Percentiles rank a stretch among this genome's conserved stretches.
phyloP scores from a whole-genome alignment of 2,329 filamentous ascomycete species.

The Cercospora zeae-maydis region DNA sequence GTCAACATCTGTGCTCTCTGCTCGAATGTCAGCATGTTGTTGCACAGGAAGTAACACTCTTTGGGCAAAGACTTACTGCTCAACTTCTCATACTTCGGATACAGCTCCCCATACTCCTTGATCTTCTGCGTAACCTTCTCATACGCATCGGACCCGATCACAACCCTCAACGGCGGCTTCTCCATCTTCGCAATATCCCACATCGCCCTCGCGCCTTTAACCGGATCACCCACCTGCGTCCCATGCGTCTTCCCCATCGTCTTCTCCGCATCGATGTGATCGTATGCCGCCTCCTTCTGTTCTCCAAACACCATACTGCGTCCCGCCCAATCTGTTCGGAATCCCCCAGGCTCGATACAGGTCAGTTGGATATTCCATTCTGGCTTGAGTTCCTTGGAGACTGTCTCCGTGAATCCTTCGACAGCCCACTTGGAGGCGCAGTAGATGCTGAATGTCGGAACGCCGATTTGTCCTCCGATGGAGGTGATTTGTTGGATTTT shows the following conservation, averaged over 20 bases:
- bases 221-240: slow-evolving; percentile 50
- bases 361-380: slow-evolving; percentile 48
- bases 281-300: slow-evolving; percentile 46
- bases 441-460: slow-evolving; percentile 43
- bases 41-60: neutral
- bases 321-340: slow-evolving; percentile 48
- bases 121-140: slow-evolving; percentile 49
- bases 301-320: slow-evolving; percentile 48
- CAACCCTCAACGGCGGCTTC: slow-evolving; percentile 51
- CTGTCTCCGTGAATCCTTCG: slow-evolving; percentile 47
- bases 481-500: slow-evolving; percentile 55
- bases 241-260: slow-evolving; percentile 42
- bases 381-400: slow-evolving; percentile 43
- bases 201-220: slow-evolving; percentile 48
- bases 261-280: slow-evolving; percentile 47
- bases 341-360: slow-evolving; percentile 46
- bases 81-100: slow-evolving; percentile 47
- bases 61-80: slow-evolving; percentile 1
- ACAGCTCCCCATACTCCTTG: slow-evolving; percentile 47
- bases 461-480: slow-evolving; percentile 48
- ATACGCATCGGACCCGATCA: slow-evolving; percentile 55
- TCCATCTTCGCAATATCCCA: slow-evolving; percentile 54
- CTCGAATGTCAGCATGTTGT: neutral
- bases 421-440: slow-evolving; percentile 47
- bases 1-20: slow-evolving; percentile 8